Base-by-base conservation (phyloP, 257 asterid species). In the Plectranthus barbatus region DNA sequence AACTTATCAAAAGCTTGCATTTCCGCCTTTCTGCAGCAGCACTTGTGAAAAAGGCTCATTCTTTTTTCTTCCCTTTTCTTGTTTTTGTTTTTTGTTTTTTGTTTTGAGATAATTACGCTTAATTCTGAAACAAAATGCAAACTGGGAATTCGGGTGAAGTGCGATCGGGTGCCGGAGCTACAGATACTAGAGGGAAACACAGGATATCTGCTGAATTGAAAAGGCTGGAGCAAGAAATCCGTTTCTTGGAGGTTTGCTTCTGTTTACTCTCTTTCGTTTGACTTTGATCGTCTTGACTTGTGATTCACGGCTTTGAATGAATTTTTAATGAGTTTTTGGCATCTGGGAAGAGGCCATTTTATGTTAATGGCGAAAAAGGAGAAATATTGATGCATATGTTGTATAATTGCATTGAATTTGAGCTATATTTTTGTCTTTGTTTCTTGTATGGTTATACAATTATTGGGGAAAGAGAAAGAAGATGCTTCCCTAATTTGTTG, bases 161-260 rank as follows among this genome's bases (percentile, higher is more conserved):
- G 60, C 77, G 81, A 79, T 81, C 84, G 81, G 79, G 46, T 31
- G 77, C 62, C 37, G 88, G 80, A 17, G 79, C 79, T 24, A 19
- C 82, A 5, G 97, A 88, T 78, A 77, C 86, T 11, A 82, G 95
- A 79, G 98, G 97, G 75, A 92, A 88, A 55, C 98, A 92, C 78
- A 72, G 82, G 82, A 78, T 89, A 80, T 80, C 89, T 37, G 97
- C 95, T 62, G 95, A 92, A 85, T 74, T 92, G 82, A 92, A 92
- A 83, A 85, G 95, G 53, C 85, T 89, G 62, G 98, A 89, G 76
- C 98, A 92, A 79, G 98, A 92, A 79, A 67, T 90, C 67, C 90
- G 95, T 42, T 89, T 83, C 72, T 77, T 92, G 80, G 95, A 92
- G 95, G 98, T 89, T 19, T 49, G 71, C 61, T 54, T 56, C 19